phyloP scores from a whole-genome alignment of 179 eudicot species.

The Corrigiola litoralis region DNA sequence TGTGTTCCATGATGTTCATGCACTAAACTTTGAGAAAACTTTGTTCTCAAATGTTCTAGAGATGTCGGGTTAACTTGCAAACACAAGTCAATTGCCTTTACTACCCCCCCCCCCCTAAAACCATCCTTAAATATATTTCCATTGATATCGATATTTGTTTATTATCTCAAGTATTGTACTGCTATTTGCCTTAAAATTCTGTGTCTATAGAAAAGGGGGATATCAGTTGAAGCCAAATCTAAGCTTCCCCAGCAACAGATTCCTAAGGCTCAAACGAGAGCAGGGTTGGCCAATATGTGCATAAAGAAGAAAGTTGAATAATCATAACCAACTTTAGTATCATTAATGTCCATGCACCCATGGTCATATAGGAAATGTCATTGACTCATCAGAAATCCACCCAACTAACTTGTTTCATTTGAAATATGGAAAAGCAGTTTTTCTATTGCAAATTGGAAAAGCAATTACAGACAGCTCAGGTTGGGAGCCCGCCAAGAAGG shows the following conservation, averaged over 20 bases:
- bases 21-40: not conserved
- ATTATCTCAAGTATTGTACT: too few relatives aligned
- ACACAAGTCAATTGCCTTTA: not conserved
- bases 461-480: too few relatives aligned
- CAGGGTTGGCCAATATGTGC: not conserved
- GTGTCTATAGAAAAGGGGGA: not conserved
- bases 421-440: too few relatives aligned
- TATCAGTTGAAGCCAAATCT: not conserved
- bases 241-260: not conserved
- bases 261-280: not conserved
- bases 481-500: too few relatives aligned
- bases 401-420: too few relatives aligned
- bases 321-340: not conserved
- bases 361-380: not conserved
- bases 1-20: not conserved
- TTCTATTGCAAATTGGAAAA: too few relatives aligned
- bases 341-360: too few relatives aligned
- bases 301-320: too few relatives aligned
- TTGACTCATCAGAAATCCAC: not conserved
- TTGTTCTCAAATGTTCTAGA: not conserved
- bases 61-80: not conserved
- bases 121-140: too few relatives aligned
- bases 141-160: too few relatives aligned
- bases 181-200: not conserved
- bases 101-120: too few relatives aligned